Evolutionary conservation across 192 early-diverging fungal species (phyloP), one percentile per base, ranked within the genome.

Genomic region (Pilobolus umbonatus): DNA sequence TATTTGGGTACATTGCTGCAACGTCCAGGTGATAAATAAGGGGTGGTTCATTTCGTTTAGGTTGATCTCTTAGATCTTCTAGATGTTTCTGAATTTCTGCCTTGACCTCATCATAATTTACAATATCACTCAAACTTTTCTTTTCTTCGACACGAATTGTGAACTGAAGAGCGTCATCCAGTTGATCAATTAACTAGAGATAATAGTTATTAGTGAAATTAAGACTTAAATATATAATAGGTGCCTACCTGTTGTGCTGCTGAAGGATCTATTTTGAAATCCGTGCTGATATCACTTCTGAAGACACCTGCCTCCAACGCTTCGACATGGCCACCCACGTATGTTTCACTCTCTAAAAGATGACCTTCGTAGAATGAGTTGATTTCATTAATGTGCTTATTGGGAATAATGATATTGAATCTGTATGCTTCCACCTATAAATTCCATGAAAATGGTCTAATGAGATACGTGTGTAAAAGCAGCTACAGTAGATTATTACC

Each of bases 1-100:
- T 99, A 65, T 99, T 99, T 15, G 97, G 97, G 57, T 96, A 96
- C 97, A 99, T 99, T 22, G 97, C 97, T 0, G 92, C 97, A n/a
- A 99, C 97, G 74, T 99, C 97, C 78, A 99, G 85, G 60, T 99
- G 97, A 70, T 99, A 99, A 45, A 99, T 90, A 2, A 88, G 75
- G 1, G 97, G 97, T 26, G 80, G 73, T 53, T 92, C 92, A 30
- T 68, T 68, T 1, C 90, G 85, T 36, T 82, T 83, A 8, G 94
- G 94, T 15, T 65, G 67, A 49, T 95, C 91, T n/a, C 88, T 78
- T n/a, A 99, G 69, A 11, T 84, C 80, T 49, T 71, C 70, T 8
- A 99, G 74, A 8, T 79, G 65, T 4, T 47, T 57, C 5, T 88
- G 69, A 39, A 97, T 96, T 35, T 76, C 61, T 17, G 64, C 64